Evolutionary conservation across 1,284 basidiomycete species (phyloP), one percentile per base, ranked within the genome.

Genomic region (Vanrija pseudolonga): DNA sequence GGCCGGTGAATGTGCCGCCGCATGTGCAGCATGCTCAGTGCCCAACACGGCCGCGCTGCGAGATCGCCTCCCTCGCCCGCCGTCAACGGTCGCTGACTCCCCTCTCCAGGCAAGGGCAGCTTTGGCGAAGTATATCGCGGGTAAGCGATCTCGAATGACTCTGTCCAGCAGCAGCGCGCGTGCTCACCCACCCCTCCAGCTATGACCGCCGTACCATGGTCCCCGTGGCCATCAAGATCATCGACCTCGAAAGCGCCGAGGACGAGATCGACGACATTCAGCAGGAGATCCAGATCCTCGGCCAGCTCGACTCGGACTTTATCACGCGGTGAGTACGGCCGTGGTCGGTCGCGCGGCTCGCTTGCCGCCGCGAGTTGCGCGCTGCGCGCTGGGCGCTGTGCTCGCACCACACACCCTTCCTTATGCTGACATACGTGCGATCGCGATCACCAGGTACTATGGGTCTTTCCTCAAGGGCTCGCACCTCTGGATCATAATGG

Each of bases 241-340:
- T 98, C 74, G 93, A 98, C 79, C 84, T 99, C 37, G 95, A 99
- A 77, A 92, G 90, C 68, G 94, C 95, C 49, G 95, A 98, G 75
- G 96, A 99, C 71, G 96, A 99, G 80, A 97, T 98, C 73, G 94
- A 97, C 75, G 95, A 98, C 77, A 98, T 99, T 56, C 95, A 98
- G 69, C 92, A 96, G 74, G 96, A 99, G 77, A 98, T 98, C 59
- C 90, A 95, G 75, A 98, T 98, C 61, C 84, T 99, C 19, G 93
- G 91, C n/a, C 95, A 98, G 74, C 78, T 98, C 61, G 95, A 98
- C 77, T 96, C 92, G 45, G 86, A 89, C 38, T 88, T 89, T 78
- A 94, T 98, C 56, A 98, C 95, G 60, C 92, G 92, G 89, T 91
- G 68, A 70, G 84, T 79, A 8, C 20, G 43, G 26, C 36, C 36